A percentile compares a stretch with the other conserved stretches of the same genome.
Evolutionary conservation across 345 rosid genomes (phyloP).

Genomic region (Citrus cavaleriei): DNA sequence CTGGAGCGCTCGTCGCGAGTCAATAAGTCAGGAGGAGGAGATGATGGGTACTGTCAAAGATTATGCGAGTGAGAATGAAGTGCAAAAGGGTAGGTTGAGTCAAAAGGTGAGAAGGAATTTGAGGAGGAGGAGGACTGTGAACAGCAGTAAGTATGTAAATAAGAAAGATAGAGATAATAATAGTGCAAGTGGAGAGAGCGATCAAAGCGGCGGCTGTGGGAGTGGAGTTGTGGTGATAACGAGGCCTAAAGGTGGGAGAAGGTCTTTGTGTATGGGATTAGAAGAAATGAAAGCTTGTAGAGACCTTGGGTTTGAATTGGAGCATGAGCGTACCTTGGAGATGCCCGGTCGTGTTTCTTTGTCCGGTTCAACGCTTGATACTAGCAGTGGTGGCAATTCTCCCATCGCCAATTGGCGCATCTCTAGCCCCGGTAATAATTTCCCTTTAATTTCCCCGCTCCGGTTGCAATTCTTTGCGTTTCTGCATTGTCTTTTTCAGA

Average conservation of each 20-base stretch:
- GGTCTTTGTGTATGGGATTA: slow-evolving; percentile 84
- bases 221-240: slow-evolving; percentile 70
- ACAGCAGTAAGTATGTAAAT: not conserved
- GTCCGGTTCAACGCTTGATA: slow-evolving; percentile 56
- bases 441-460: too few species aligned
- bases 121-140: slow-evolving; percentile 34
- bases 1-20: slow-evolving; percentile 25
- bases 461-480: too few species aligned
- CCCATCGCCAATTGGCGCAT: slow-evolving; percentile 87
- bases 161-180: slow-evolving; percentile 23
- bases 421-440: slow-evolving; percentile 81
- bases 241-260: slow-evolving; percentile 73
- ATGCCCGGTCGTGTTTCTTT: slow-evolving; percentile 51
- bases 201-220: slow-evolving; percentile 31
- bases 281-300: slow-evolving; percentile 89
- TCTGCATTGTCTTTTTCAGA: too few species aligned
- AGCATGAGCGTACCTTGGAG: slow-evolving; percentile 64
- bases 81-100: slow-evolving; percentile 15
- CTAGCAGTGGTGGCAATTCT: slow-evolving; percentile 84
- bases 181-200: slow-evolving; percentile 60
- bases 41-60: slow-evolving; percentile 30
- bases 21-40: not conserved
- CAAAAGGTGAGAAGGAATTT: slow-evolving; percentile 23
- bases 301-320: slow-evolving; percentile 87
- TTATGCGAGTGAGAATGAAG: slow-evolving; percentile 84